Conservation (phyloP, 305 asterid species). For the Euphrasia arctica region DNA sequence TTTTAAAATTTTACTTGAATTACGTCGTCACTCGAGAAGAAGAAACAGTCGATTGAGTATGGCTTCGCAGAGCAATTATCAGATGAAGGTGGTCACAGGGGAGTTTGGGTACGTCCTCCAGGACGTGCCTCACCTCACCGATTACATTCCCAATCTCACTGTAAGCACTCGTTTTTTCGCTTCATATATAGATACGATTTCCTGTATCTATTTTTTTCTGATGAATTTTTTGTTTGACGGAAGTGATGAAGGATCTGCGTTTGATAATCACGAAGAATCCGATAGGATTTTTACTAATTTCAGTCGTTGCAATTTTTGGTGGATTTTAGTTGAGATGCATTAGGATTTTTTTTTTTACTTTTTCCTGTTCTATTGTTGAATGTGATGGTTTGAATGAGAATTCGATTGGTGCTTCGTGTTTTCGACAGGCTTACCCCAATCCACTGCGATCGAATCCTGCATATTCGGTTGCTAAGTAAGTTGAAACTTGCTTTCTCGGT, state of each 20-base stretch:
- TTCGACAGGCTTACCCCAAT: constrained; percentile 76
- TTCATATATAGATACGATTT: not conserved
- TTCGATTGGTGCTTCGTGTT: constrained; percentile 26
- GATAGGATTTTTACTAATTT: not conserved
- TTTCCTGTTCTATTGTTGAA: too few species aligned
- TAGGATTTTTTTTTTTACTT: too few species aligned
- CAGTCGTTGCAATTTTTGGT: too few species aligned
- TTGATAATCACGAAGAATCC: not conserved
- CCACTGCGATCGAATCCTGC: constrained; percentile 88
- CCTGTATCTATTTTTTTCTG: not conserved
- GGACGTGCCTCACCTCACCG: constrained; percentile 89
- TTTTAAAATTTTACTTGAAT: too few species aligned
- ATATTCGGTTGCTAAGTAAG: constrained; percentile 94
- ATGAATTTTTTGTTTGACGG: too few species aligned
- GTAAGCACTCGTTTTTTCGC: constrained; percentile 7
- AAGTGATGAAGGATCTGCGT: not conserved
- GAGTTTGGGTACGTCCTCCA: constrained; percentile 69
- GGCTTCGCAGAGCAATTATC: constrained; percentile 38
- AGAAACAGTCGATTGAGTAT: constrained; percentile 6
- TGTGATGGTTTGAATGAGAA: too few species aligned
- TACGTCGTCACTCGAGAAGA: too few species aligned
- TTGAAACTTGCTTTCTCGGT: constrained; percentile 17
- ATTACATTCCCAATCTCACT: constrained; percentile 58
- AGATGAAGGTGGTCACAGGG: constrained; percentile 68
- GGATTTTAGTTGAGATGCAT: too few species aligned